Conservation (phyloP, 2,329 filamentous ascomycete species). For the Dactylellina parvicollis region DNA sequence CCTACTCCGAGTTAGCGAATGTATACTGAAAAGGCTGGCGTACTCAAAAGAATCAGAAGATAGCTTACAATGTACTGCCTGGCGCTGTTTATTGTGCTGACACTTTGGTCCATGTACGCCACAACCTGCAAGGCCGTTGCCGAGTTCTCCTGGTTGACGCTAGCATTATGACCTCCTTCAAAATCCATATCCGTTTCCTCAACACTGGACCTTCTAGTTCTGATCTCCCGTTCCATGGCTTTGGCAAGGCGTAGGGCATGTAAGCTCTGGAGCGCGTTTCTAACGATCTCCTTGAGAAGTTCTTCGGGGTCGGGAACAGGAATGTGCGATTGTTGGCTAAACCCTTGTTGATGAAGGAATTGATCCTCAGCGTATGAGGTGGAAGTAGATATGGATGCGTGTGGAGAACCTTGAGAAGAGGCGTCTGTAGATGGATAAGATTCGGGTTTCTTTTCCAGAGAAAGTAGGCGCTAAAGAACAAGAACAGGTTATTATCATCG, state of each 20-base stretch:
- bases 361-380: constrained; percentile 49
- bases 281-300: constrained; percentile 49
- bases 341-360: constrained; percentile 17
- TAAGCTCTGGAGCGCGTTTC: constrained; percentile 49
- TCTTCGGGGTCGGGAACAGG: constrained; percentile 44
- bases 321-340: constrained; percentile 19
- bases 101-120: constrained; percentile 50
- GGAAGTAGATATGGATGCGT: constrained; percentile 39
- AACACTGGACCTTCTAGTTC: constrained; percentile 17
- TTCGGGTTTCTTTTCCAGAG: constrained; percentile 48
- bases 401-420: constrained; percentile 37
- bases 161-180: constrained; percentile 13
- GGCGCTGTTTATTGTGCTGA: constrained; percentile 50
- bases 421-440: constrained; percentile 41
- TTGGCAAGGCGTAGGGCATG: constrained; percentile 47
- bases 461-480: constrained; percentile 25
- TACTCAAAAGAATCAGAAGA: background rate
- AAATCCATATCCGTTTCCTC: constrained; percentile 50
- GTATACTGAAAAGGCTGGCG: background rate
- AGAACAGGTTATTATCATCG: background rate
- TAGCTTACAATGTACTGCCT: constrained; percentile 45
- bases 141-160: constrained; percentile 14
- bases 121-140: constrained; percentile 44
- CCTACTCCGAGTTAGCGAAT: constrained; percentile 7
- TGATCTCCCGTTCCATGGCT: constrained; percentile 49